Evolutionary conservation across 257 asterid species (phyloP).

Genomic region (Cruciata laevipes): DNA sequence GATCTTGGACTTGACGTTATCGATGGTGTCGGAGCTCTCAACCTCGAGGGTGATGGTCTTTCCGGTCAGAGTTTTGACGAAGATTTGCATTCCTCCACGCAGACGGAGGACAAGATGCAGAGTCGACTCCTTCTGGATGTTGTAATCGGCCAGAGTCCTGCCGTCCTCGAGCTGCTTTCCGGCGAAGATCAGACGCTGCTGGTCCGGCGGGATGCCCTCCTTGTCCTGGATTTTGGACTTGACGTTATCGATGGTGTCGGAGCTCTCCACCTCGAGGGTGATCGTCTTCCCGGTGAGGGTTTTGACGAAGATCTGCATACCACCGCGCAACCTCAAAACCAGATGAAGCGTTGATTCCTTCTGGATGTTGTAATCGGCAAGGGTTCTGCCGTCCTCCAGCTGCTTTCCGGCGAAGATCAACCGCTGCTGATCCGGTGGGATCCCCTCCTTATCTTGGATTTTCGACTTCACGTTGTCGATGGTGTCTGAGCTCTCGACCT

Average conservation of each 20-base stretch:
- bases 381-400: background rate
- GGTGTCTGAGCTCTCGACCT: background rate
- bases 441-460: background rate
- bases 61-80: background rate
- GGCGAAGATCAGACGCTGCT: background rate
- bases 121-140: background rate
- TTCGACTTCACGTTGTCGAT: background rate
- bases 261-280: background rate
- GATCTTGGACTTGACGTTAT: too few relatives aligned
- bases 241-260: background rate
- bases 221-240: background rate
- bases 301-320: background rate
- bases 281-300: background rate
- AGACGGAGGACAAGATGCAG: background rate
- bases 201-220: background rate
- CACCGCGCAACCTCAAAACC: background rate
- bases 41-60: background rate
- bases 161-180: background rate
- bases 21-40: background rate
- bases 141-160: background rate
- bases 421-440: background rate
- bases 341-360: background rate
- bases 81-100: background rate
- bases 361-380: background rate
- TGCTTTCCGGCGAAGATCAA: background rate